Base-by-base conservation (phyloP, 495 filamentous ascomycete species). In the Acidiella bohemica region DNA sequence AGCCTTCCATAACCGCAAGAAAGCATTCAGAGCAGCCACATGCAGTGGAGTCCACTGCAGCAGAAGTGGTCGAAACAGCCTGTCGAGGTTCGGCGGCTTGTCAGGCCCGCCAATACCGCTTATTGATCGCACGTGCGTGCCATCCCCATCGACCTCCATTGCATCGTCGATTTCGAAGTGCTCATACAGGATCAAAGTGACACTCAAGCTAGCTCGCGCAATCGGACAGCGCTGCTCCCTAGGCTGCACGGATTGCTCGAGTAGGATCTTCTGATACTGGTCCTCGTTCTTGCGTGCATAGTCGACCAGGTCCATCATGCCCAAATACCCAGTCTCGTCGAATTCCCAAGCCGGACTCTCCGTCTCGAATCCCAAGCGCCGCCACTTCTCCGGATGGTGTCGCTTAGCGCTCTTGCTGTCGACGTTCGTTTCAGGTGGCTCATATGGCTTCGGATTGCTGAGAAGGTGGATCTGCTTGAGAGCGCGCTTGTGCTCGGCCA, bases 41-140 rank as follows among this genome's bases (percentile, higher is more conserved):
- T 99, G 90, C n/a, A 99, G 59, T n/a, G 84, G 67, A 4, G 84
- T 85, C 90, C 90, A 99, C 47, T 96, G 92, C 20, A 99, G 67
- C 26, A 96, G 65, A 32, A 95, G 60, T 1, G 90, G 92, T 18
- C 75, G 76, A 64, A 95, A 96, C 16, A 92, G 61, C 54, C 75
- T 81, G 57, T 99, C 90, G 47, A 92, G 73, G 30, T 82, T 76
- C 21, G 80, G 73, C 17, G 74, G 71, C 81, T 22, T 30, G 4
- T 32, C 41, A 25, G 21, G 7, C 24, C 22, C 24, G 10, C 5
- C 47, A 21, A n/a, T 20, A 21, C 20, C 34, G 14, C 20, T 24
- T 2, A 25, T 23, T 32, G 46, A n/a, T 24, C 21, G 21, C 28
- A 26, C 5, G 12, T 44, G 23, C 33, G 19, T 17, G 13, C n/a